Conservation (phyloP, 768 basidiomycete species). For the Lyophyllum atratum region DNA sequence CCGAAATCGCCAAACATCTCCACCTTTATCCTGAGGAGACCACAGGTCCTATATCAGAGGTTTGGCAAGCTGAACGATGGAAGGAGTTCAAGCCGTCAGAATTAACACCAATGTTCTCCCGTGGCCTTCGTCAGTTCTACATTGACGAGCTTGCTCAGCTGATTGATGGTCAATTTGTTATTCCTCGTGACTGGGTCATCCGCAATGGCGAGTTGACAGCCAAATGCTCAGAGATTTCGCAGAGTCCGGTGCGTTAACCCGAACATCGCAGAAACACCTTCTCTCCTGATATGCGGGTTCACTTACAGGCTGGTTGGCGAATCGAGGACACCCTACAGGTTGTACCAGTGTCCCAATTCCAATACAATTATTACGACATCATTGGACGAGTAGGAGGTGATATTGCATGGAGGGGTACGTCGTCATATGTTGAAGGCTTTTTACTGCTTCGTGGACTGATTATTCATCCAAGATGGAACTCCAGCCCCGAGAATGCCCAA, state of each 20-base stretch:
- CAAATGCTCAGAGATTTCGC: not conserved
- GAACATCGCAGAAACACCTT: not conserved
- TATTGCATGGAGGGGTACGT: not conserved
- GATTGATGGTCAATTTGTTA: conserved; percentile 11
- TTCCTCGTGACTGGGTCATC: conserved; percentile 23
- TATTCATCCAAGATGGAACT: not conserved
- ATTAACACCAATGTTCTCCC: conserved; percentile 15
- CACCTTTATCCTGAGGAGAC: conserved; percentile 26
- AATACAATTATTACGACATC: not conserved
- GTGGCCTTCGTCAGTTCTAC: conserved; percentile 24
- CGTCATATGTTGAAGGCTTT: not conserved
- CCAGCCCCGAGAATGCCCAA: not conserved
- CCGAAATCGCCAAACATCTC: conserved; percentile 17
- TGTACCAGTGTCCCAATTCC: not conserved
- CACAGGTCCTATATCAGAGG: not conserved
- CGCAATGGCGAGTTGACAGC: conserved; percentile 1
- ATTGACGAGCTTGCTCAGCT: conserved; percentile 24
- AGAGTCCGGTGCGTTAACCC: not conserved
- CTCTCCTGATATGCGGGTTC: not conserved
- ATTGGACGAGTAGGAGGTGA: not conserved
- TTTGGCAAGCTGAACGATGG: conserved; percentile 9
- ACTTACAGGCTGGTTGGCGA: not conserved
- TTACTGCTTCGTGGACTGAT: not conserved
- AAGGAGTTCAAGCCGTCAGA: conserved; percentile 7
- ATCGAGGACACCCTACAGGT: not conserved